Conservation (phyloP, 257 asterid genomes). For the Forsythia viridissima region DNA sequence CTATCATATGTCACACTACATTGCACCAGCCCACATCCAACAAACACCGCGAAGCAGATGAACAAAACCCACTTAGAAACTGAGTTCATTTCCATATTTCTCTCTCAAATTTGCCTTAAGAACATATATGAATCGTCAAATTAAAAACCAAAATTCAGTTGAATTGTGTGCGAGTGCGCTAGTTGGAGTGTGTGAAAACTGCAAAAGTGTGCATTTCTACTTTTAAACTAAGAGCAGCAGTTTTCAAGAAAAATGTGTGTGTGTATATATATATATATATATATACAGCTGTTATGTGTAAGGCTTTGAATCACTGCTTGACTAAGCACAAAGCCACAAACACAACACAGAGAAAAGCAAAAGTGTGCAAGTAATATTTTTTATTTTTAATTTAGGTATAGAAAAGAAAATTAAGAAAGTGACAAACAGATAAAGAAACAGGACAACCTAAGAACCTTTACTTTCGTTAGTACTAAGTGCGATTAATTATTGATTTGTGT, state of each 20-base stretch:
- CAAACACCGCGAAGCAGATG: slow-evolving; percentile 41
- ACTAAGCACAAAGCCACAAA: slow-evolving; percentile 31
- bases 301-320: slow-evolving; percentile 24
- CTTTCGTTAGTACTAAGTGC: background rate
- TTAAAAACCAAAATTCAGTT: slow-evolving; percentile 32
- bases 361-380: slow-evolving; percentile 2
- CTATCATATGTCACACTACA: slow-evolving; percentile 73
- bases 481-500: slow-evolving; percentile 23
- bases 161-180: slow-evolving; percentile 24
- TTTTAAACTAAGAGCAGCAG: slow-evolving; percentile 35
- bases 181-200: slow-evolving; percentile 30
- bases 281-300: slow-evolving; percentile 19
- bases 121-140: background rate
- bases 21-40: slow-evolving; percentile 57
- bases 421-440: slow-evolving; percentile 7
- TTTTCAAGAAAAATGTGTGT: slow-evolving; percentile 28
- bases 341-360: slow-evolving; percentile 12
- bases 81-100: slow-evolving; percentile 36
- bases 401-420: background rate
- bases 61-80: slow-evolving; percentile 49
- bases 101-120: slow-evolving; percentile 12
- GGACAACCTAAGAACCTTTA: slow-evolving; percentile 3
- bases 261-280: slow-evolving; percentile 25
- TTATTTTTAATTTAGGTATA: background rate
- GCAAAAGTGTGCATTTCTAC: slow-evolving; percentile 30